phyloP scores from a whole-genome alignment of 2,329 filamentous ascomycete species.

The Colletotrichum agaves region DNA sequence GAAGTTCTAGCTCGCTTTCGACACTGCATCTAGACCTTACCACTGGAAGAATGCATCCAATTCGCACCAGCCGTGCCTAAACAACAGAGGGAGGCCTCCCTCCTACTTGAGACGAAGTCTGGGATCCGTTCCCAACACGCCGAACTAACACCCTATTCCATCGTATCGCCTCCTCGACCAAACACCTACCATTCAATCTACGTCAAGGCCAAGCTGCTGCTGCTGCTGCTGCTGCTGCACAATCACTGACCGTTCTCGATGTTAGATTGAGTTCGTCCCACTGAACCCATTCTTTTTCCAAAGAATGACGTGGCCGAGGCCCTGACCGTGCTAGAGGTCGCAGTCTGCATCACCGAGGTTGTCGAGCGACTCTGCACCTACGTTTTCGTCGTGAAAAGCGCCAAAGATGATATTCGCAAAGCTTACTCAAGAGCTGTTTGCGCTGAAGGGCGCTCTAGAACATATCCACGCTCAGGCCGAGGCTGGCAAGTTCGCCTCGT shows the following conservation, averaged over 20 bases:
- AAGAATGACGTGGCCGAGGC: conserved; percentile 38
- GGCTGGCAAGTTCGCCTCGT: not conserved
- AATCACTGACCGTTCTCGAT: not conserved
- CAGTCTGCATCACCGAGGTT: conserved; percentile 38
- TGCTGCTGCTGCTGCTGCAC: not conserved
- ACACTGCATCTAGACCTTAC: too few relatives aligned
- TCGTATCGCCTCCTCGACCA: too few relatives aligned
- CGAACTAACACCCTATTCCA: too few relatives aligned
- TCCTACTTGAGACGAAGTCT: not conserved
- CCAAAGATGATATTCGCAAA: conserved; percentile 41
- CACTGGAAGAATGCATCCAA: not conserved
- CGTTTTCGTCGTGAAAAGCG: conserved; percentile 37
- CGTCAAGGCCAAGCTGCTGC: too few relatives aligned
- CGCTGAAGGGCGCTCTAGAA: conserved; percentile 41
- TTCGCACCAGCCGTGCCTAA: not conserved
- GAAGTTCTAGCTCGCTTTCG: not conserved
- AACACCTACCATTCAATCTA: too few relatives aligned
- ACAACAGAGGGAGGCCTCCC: not conserved
- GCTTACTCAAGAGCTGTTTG: conserved; percentile 42
- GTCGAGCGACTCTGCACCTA: conserved; percentile 39
- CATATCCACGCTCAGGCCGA: conserved; percentile 35
- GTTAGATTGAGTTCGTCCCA: not conserved
- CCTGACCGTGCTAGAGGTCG: conserved; percentile 39
- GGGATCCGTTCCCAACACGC: not conserved
- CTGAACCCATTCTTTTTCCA: not conserved